Evolutionary conservation across 169 alveolate species (phyloP).

Genomic region (Plasmodium knowlesi): DNA sequence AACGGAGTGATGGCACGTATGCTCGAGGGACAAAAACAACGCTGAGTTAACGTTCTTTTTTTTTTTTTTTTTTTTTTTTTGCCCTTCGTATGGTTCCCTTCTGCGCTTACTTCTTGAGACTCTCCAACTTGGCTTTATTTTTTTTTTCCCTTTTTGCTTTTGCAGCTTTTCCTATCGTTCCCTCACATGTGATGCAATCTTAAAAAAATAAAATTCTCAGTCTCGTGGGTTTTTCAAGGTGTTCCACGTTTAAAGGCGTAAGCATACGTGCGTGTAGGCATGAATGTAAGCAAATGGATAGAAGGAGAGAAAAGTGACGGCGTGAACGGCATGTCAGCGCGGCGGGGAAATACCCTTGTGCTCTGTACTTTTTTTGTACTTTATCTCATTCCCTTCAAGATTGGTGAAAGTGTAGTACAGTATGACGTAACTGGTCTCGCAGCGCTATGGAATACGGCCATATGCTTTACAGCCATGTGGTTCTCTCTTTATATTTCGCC

Average conservation of each 20-base stretch:
- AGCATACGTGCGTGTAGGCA: neutral
- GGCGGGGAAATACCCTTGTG: neutral
- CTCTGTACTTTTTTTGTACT: neutral
- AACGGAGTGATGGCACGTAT: neutral
- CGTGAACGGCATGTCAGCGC: neutral
- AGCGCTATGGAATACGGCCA: neutral
- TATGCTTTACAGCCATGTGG: neutral
- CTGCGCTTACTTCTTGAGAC: neutral
- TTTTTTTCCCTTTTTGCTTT: neutral
- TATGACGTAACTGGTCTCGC: neutral
- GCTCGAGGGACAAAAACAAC: neutral
- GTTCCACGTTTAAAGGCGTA: neutral
- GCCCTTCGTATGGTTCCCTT: neutral
- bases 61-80: neutral
- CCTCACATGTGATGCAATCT: neutral
- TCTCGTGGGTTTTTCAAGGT: neutral
- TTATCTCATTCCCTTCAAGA: neutral
- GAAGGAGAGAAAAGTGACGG: neutral
- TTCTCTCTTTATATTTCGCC: neutral
- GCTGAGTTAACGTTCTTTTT: neutral
- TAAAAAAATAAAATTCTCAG: neutral
- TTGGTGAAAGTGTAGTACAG: neutral
- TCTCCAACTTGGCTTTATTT: neutral
- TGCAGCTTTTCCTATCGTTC: neutral
- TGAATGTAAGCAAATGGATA: neutral